Conservation (phyloP, 495 filamentous ascomycete species). For the Platismatia glauca region DNA sequence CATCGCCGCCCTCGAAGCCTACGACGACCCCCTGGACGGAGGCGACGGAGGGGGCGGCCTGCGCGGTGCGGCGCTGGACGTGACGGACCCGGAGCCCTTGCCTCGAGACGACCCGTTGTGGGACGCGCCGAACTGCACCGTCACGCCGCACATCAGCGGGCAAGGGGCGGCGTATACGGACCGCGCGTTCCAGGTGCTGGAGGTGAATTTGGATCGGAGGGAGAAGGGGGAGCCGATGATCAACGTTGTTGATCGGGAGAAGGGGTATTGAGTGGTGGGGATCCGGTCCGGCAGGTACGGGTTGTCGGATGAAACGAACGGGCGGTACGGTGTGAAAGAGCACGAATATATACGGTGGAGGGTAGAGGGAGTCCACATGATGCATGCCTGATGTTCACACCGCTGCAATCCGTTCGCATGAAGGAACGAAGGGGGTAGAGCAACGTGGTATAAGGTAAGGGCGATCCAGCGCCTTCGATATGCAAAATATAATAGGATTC, state of each 20-base stretch:
- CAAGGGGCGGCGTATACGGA: conserved; percentile 48
- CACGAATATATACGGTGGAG: no score
- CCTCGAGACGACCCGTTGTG: conserved; percentile 62
- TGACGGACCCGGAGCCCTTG: conserved; percentile 79
- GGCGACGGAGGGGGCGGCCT: conserved; percentile 38
- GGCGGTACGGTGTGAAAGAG: no score
- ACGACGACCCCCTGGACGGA: conserved; percentile 15
- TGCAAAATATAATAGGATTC: no score
- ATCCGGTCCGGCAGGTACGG: no score
- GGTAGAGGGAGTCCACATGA: no score
- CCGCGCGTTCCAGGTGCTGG: conserved; percentile 50
- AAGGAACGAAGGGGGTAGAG: no score
- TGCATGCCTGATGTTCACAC: no score
- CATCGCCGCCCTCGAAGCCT: conserved; percentile 48
- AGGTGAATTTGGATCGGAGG: conserved; percentile 50
- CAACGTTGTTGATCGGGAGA: conserved; percentile 57
- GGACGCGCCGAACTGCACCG: conserved; percentile 60
- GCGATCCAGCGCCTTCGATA: no score
- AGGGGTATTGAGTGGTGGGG: conserved; percentile 50
- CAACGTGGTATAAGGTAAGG: no score
- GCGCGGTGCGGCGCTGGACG: conserved; percentile 70
- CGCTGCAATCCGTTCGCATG: no score
- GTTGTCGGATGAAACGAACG: no score
- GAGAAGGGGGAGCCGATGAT: conserved; percentile 52
- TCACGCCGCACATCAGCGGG: conserved; percentile 76